Base-by-base conservation (phyloP, 805 yeast species). In the Kodamaea lidongshanica region DNA sequence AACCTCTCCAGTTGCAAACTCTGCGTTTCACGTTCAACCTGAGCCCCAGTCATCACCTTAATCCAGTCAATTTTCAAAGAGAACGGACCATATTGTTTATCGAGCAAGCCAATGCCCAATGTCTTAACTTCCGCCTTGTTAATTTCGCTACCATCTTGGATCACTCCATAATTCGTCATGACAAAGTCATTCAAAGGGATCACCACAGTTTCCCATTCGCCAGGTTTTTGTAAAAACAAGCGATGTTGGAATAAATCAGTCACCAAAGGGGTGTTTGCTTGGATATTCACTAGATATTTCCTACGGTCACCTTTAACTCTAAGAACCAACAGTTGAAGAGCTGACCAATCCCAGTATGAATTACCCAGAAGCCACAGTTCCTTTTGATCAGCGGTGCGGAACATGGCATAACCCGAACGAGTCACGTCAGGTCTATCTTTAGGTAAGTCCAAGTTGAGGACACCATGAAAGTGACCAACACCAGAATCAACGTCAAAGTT, bases 221-320 rank as follows among this genome's bases (percentile, higher is more conserved):
- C 84, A 4, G 84, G 85, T 23, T 64, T 70, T 41, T 74, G 72
- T 40, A 81, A 57, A 44, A 82, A 85, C 39, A 85, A 61, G 13
- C 95, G 57, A 53, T 85, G 94, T 55, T 85, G 95, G 55, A 75
- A 85, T 39, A 85, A 59, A 54, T 85, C 94, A 2, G 89, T 79
- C 6, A 76, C 70, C 37, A 80, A 70, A 18, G 88, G 79, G 2
- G 86, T 74, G 46, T 83, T 85, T 8, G 89, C 79, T 58, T 85
- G 95, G 29, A 85, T 67, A 46, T 85, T 85, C 25, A 85, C 77
- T 53, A 80, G 71, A 53, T 81, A 85, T 53, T 78, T 78, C 34
- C 95, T 60, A 35, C 72, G 61, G 50, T 79, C 84, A 13, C 85
- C 85, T 38, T 74, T 71, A n/a, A 83, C 85, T 32, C 83, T 61